Conservation (phyloP, 768 basidiomycete genomes). For the Lactifluus pinguis region DNA sequence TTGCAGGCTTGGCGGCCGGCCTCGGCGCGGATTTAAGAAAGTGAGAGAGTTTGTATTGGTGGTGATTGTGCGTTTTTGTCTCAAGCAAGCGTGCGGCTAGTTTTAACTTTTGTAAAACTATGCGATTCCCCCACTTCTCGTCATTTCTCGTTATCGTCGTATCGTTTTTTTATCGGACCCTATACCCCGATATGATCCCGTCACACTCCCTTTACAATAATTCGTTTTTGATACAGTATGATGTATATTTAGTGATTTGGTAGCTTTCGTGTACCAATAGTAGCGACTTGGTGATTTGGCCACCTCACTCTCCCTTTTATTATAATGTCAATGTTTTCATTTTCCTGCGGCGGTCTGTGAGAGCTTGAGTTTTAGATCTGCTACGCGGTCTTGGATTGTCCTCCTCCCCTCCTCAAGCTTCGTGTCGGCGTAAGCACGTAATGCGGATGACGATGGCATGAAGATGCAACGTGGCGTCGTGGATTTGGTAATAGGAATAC, state of each 20-base stretch:
- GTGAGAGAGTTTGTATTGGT: neutral
- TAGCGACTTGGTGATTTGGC: neutral
- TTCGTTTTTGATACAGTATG: neutral
- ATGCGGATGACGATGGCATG: neutral
- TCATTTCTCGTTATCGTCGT: neutral
- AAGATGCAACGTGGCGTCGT: neutral
- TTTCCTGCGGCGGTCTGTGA: neutral
- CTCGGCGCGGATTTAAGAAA: conserved; percentile 34
- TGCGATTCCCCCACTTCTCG: neutral
- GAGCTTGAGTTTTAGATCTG: too few relatives aligned
- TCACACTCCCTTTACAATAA: neutral
- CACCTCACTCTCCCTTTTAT: neutral
- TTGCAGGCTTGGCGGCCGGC: conserved; percentile 60
- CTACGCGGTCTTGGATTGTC: too few relatives aligned
- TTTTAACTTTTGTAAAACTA: neutral
- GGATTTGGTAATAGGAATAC: neutral
- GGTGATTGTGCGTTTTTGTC: neutral
- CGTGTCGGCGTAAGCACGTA: neutral
- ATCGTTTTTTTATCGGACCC: too few relatives aligned
- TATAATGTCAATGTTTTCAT: neutral
- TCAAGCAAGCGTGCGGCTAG: neutral
- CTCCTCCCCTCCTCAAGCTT: too few relatives aligned
- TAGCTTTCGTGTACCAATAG: neutral
- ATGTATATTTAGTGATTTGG: neutral
- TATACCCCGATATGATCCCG: neutral